Evolutionary conservation across 805 yeast species (phyloP), one percentile per base, ranked within the genome.

Genomic region (Saturnispora zaruensis): DNA sequence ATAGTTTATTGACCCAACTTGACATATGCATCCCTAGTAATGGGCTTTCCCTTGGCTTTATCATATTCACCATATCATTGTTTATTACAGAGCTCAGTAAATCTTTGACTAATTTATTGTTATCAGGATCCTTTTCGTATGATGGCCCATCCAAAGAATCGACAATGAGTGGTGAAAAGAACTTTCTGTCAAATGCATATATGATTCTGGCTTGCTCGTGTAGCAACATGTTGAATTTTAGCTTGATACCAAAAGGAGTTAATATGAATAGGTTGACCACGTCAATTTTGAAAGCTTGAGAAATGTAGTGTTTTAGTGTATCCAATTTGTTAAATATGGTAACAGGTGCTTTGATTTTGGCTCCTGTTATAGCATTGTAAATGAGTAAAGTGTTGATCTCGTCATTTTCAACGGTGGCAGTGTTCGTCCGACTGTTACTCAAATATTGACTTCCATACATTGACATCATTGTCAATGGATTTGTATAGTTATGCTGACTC

Each of bases 181-280:
- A 64, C 43, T 79, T 71, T 60, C 82, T 77, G 61, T 84, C 88
- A 63, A 73, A 84, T 1, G 78, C 79, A 61, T 75, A 83, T 3
- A 83, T 68, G 51, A 81, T 84, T 47, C 67, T 69, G 28, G 75
- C 62, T 51, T 78, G 82, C 55, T 76, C 69, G 51, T 64, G 66
- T 4, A 65, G 68, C 42, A 72, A 69, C 72, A 71, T 72, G 58
- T 70, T 72, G 60, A 69, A 75, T 61, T 76, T 79, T 54, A 84
- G 67, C 57, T 76, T 79, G 43, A 78, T 72, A 0, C 90, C 90
- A 61, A 76, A 81, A 1, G 88, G 78, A 2, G 88, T 74, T 36
- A 84, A 64, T 13, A 84, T 66, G 55, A 84, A 71, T 41, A 74
- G 56, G 46, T 73, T 71, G 24, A 64, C 68, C 0, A 55, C 33